A percentile compares a stretch with the other conserved stretches of the same genome.
phyloP scores from a whole-genome alignment of 768 basidiomycete species.

The Rhodosporidiobolus odoratus region DNA sequence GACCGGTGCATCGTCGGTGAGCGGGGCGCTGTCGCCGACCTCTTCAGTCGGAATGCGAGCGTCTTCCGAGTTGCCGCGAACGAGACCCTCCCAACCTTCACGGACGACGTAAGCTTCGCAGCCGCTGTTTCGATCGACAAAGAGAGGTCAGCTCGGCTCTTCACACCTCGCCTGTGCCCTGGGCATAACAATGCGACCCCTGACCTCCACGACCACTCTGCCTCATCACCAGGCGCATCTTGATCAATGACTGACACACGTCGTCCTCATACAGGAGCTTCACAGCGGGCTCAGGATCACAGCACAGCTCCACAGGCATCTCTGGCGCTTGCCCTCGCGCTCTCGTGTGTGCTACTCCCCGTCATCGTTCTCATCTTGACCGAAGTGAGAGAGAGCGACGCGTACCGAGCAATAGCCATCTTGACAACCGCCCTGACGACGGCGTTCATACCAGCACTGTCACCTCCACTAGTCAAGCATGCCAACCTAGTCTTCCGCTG shows the following conservation, averaged over 20 bases:
- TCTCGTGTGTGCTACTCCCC: not conserved
- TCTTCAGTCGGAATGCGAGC: slow-evolving; percentile 37
- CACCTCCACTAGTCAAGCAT: slow-evolving; percentile 90
- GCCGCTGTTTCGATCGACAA: slow-evolving; percentile 57
- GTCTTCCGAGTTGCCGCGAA: slow-evolving; percentile 67
- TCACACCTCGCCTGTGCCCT: no score
- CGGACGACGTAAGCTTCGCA: slow-evolving; percentile 95
- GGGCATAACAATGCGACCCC: not conserved
- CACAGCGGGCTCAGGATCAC: not conserved
- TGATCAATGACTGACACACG: no score
- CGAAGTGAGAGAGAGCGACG: not conserved
- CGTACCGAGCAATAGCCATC: slow-evolving; percentile 80
- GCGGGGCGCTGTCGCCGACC: slow-evolving; percentile 40
- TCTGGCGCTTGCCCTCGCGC: not conserved
- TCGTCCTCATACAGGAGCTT: no score
- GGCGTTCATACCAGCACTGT: slow-evolving; percentile 88
- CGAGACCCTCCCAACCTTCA: slow-evolving; percentile 97
- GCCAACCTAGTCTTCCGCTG: slow-evolving; percentile 55
- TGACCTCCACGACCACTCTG: not conserved
- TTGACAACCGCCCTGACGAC: slow-evolving; percentile 90
- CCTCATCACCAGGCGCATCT: no score
- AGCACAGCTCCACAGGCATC: not conserved
- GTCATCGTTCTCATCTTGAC: not conserved
- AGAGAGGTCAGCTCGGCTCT: not conserved
- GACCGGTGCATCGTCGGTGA: slow-evolving; percentile 36